A percentile compares a stretch with the other conserved stretches of the same genome.
Evolutionary conservation across 176 grass and related monocot genomes (phyloP).

Genomic region (Raddia distichophylla): DNA sequence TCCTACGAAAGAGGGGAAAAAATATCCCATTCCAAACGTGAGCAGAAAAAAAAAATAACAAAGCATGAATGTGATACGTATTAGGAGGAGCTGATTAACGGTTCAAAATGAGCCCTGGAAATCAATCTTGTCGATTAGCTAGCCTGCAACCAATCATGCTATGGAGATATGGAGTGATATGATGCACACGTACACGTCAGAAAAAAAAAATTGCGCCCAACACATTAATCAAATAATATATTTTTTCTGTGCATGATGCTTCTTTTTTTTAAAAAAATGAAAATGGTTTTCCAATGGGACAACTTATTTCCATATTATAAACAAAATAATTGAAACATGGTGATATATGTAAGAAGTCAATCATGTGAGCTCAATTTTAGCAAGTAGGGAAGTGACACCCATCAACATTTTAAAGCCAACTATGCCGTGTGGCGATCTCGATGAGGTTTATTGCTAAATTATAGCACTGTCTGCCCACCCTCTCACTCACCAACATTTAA

Average conservation of each 20-base stretch:
- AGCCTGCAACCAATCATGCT: background rate
- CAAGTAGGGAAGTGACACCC: background rate
- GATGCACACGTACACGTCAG: background rate
- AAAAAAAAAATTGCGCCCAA: background rate
- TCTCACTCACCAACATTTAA: background rate
- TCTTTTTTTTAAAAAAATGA: too few relatives aligned
- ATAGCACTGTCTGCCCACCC: slow-evolving; percentile 2
- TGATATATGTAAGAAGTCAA: background rate
- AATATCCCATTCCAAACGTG: too few relatives aligned
- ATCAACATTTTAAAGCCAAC: background rate
- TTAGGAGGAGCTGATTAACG: too few relatives aligned
- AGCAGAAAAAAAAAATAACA: too few relatives aligned
- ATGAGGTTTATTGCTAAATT: slow-evolving; percentile 27
- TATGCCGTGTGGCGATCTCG: background rate
- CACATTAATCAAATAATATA: background rate
- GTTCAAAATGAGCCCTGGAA: too few relatives aligned
- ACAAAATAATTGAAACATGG: background rate
- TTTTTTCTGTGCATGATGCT: too few relatives aligned
- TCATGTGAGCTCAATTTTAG: background rate
- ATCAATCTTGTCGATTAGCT: too few relatives aligned
- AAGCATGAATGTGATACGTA: too few relatives aligned
- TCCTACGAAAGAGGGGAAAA: too few relatives aligned
- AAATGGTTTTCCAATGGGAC: too few relatives aligned
- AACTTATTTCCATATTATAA: too few relatives aligned
- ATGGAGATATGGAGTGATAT: background rate